These are phyloP conservation scores for Grigorovia humatica DNA, from an alignment of 805 yeast genomes.

Conservation along the genomic window DNA sequence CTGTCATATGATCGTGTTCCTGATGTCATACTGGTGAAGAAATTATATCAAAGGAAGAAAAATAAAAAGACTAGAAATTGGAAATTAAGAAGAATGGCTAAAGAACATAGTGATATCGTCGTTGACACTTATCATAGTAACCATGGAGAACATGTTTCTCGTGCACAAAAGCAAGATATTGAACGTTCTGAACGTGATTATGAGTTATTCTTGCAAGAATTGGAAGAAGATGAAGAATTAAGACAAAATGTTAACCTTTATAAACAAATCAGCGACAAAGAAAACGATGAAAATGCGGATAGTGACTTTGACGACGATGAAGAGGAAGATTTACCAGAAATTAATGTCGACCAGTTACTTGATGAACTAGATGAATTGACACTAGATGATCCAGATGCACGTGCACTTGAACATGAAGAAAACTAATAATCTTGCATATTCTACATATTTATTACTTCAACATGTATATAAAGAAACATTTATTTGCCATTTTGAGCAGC, in stretches of 20 bases:
- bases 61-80: constrained; percentile 66
- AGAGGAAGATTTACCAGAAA: constrained; percentile 67
- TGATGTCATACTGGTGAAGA: constrained; percentile 83
- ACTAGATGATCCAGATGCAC: constrained; percentile 40
- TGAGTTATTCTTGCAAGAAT: constrained; percentile 89
- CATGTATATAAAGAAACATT: no score
- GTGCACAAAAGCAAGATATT: constrained; percentile 77
- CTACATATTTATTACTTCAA: neutral
- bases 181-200: constrained; percentile 92
- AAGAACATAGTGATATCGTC: constrained; percentile 79
- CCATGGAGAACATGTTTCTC: constrained; percentile 39
- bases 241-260: constrained; percentile 85
- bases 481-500: no score
- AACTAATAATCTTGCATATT: neutral
- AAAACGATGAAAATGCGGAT: constrained; percentile 34
- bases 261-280: constrained; percentile 38
- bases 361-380: constrained; percentile 93
- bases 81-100: constrained; percentile 96
- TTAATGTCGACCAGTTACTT: constrained; percentile 81
- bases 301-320: constrained; percentile 39
- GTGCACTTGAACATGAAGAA: neutral
- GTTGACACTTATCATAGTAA: constrained; percentile 37
- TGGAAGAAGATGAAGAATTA: constrained; percentile 93
- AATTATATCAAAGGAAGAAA: constrained; percentile 71
- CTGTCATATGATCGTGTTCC: constrained; percentile 55